Evolutionary conservation across 805 yeast species (phyloP).

Genomic region (Barnettozyma populi): DNA sequence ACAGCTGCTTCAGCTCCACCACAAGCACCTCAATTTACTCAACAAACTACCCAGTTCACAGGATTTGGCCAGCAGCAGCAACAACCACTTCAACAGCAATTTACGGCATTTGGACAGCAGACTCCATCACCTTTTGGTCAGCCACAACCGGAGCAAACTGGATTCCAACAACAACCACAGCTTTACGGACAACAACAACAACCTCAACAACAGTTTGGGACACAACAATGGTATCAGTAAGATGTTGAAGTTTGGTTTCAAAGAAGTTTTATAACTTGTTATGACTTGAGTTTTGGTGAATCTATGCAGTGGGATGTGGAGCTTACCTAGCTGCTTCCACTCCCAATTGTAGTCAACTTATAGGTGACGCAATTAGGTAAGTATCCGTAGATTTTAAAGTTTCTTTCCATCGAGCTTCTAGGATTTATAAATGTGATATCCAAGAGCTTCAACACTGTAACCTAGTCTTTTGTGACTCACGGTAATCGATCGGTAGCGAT

Average conservation of each 20-base stretch:
- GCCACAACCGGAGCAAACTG: no score
- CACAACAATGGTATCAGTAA: constrained; percentile 6
- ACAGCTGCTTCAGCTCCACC: constrained; percentile 33
- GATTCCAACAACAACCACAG: no score
- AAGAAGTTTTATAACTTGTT: not conserved
- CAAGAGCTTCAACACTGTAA: no score
- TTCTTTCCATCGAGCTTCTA: no score
- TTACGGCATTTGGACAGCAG: not conserved
- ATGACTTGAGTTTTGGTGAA: no score
- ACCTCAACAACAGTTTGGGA: constrained; percentile 7
- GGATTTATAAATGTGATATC: no score
- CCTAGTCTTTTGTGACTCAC: no score
- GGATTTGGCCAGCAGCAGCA: constrained; percentile 1
- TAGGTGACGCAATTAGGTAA: no score
- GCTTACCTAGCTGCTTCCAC: no score
- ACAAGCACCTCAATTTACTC: constrained; percentile 19
- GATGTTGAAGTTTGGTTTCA: not conserved
- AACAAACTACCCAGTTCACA: constrained; percentile 3
- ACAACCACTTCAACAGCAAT: constrained; percentile 3
- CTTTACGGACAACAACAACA: not conserved
- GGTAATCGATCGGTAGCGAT: no score
- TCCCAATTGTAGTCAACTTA: no score
- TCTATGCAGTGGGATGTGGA: not conserved
- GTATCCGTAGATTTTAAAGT: no score
- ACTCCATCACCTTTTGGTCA: not conserved